These are phyloP conservation scores for Jamesozyma spencerorum DNA, from an alignment of 805 yeast genomes.

Conservation along the genomic window DNA sequence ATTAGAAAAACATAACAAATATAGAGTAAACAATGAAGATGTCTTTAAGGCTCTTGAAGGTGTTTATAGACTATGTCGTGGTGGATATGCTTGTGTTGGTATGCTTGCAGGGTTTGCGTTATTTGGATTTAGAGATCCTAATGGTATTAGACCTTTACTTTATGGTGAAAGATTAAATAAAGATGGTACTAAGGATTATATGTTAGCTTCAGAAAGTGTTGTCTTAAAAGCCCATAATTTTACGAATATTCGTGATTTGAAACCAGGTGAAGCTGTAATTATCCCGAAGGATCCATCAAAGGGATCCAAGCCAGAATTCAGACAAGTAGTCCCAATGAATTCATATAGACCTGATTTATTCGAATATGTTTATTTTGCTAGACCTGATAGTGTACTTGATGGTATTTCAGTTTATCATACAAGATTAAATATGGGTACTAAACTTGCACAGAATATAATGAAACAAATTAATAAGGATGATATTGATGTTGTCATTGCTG, in stretches of 20 bases:
- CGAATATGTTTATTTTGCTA: constrained; percentile 95
- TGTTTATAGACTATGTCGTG: constrained; percentile 71
- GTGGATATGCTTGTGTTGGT: constrained; percentile 95
- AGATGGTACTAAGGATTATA: constrained; percentile 72
- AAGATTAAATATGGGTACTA: constrained; percentile 87
- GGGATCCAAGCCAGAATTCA: constrained; percentile 52
- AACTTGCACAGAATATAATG: constrained; percentile 65
- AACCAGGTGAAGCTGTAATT: constrained; percentile 95
- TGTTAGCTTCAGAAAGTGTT: constrained; percentile 93
- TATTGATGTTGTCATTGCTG: constrained; percentile 94
- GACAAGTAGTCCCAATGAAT: constrained; percentile 72
- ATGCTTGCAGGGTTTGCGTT: constrained; percentile 94
- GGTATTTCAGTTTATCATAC: constrained; percentile 95
- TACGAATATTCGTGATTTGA: constrained; percentile 65
- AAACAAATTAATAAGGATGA: constrained; percentile 40
- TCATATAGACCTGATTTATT: constrained; percentile 90
- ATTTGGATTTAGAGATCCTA: constrained; percentile 94
- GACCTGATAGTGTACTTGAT: constrained; percentile 93
- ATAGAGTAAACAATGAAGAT: constrained; percentile 85
- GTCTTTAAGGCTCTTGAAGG: constrained; percentile 79
- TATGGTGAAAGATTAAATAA: constrained; percentile 69
- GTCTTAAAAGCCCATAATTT: constrained; percentile 90
- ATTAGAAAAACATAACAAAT: constrained; percentile 82
- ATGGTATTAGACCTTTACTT: constrained; percentile 88
- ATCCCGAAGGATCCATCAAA: constrained; percentile 64